Conservation (phyloP, 129 eudicot species). For the Centella asiatica region DNA sequence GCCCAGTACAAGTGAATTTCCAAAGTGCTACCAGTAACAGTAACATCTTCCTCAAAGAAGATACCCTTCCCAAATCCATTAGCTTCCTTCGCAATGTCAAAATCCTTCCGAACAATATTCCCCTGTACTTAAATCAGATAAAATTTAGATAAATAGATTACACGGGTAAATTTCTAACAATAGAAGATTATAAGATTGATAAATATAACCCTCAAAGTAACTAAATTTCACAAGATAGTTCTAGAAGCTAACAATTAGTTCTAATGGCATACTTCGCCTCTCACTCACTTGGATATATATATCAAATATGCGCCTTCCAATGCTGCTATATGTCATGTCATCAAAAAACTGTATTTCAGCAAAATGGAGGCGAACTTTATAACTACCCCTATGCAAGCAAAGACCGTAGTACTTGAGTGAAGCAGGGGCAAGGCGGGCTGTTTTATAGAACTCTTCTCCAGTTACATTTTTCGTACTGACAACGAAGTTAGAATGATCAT, state of each 20-base stretch:
- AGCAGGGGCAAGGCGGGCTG: constrained; percentile 35
- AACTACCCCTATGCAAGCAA: constrained; percentile 37
- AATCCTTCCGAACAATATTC: constrained; percentile 26
- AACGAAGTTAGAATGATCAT: not conserved
- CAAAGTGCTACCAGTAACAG: constrained; percentile 35
- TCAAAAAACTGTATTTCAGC: constrained; percentile 36
- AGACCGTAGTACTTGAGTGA: constrained; percentile 40
- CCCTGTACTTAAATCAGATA: constrained; percentile 24
- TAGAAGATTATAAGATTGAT: too few relatives aligned
- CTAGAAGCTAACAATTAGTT: not conserved
- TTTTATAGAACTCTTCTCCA: constrained; percentile 21
- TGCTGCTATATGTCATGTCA: constrained; percentile 26
- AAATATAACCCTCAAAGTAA: too few relatives aligned
- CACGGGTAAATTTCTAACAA: not conserved
- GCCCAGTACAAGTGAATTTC: constrained; percentile 51
- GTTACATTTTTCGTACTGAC: constrained; percentile 8
- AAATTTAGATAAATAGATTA: not conserved
- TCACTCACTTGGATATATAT: constrained; percentile 40
- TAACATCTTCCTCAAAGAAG: constrained; percentile 19
- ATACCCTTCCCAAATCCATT: constrained; percentile 33
- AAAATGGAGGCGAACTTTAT: constrained; percentile 44
- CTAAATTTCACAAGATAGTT: too few relatives aligned
- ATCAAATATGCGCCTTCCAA: constrained; percentile 43
- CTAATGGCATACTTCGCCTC: not conserved
- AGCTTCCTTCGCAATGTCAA: constrained; percentile 35